Conservation (phyloP, 176 grass and related monocot genomes). For the Miscanthus lutarioriparius region DNA sequence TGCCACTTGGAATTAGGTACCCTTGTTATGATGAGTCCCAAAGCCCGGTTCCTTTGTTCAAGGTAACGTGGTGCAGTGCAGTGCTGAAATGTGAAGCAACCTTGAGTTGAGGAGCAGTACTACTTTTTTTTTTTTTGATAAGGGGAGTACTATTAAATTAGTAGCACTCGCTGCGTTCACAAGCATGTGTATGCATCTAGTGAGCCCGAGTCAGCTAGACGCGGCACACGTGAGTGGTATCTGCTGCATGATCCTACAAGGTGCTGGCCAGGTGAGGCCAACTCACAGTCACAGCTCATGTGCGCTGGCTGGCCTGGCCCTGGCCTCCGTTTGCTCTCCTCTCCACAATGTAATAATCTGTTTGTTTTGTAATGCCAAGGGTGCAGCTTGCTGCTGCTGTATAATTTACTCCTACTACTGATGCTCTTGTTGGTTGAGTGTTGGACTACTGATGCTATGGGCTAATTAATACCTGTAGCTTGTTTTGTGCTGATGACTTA, state of each 20-base stretch:
- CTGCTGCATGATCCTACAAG: not conserved
- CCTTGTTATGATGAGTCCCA: constrained; percentile 6
- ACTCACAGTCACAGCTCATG: not conserved
- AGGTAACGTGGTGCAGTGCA: not conserved
- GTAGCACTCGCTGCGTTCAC: constrained; percentile 20
- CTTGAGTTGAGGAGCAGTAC: not conserved
- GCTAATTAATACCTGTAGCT: not conserved
- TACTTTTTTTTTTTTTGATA: too few relatives aligned
- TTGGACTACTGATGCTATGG: not conserved
- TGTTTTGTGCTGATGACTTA: not conserved
- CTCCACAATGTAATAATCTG: not conserved
- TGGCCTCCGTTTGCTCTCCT: not conserved
- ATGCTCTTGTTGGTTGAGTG: not conserved
- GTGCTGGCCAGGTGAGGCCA: not conserved
- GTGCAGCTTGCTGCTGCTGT: not conserved
- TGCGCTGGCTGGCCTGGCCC: not conserved
- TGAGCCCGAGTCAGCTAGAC: not conserved
- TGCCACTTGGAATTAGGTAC: constrained; percentile 5
- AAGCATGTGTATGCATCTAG: constrained; percentile 32
- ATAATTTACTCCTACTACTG: not conserved
- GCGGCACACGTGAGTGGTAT: constrained; percentile 5
- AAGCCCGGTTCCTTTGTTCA: not conserved
- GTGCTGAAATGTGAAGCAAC: constrained; percentile 13
- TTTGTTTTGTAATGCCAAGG: constrained; percentile 6
- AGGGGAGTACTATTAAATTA: not conserved